Conservation (phyloP, 306 rosid species). For the Clitoria ternatea region DNA sequence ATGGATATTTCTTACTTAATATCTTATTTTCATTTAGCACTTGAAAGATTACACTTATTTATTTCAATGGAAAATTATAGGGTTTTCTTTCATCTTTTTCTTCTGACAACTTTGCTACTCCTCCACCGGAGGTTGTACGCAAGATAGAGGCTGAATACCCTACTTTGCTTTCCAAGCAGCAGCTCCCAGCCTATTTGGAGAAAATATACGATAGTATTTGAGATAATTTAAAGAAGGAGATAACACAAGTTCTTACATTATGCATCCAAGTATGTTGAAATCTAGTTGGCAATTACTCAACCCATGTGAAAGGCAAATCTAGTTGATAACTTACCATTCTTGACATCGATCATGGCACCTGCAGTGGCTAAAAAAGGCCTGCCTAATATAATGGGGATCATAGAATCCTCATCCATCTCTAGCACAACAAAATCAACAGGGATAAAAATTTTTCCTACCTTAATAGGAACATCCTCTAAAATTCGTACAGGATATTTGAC, state of each 20-base stretch:
- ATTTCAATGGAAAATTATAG: constrained; percentile 37
- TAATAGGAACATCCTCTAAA: too few species aligned
- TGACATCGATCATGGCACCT: too few species aligned
- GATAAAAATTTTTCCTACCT: too few species aligned
- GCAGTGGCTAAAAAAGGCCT: too few species aligned
- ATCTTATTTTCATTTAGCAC: background rate
- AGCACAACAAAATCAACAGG: too few species aligned
- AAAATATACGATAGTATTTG: constrained; percentile 83
- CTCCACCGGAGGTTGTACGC: constrained; percentile 52
- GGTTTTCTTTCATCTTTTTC: constrained; percentile 82
- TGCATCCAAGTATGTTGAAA: constrained; percentile 64
- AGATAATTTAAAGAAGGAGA: constrained; percentile 83
- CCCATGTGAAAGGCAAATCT: too few species aligned
- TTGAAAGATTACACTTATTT: background rate
- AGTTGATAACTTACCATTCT: too few species aligned
- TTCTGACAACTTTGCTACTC: constrained; percentile 58
- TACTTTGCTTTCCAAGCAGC: constrained; percentile 89
- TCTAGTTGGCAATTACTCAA: constrained; percentile 13
- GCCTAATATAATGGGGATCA: too few species aligned
- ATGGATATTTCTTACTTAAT: background rate
- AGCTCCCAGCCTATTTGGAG: constrained; percentile 85
- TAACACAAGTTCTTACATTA: constrained; percentile 52
- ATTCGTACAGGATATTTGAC: too few species aligned
- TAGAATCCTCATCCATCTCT: too few species aligned
- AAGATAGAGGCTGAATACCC: constrained; percentile 87